Base-by-base conservation (phyloP, 2,329 filamentous ascomycete genomes). In the Beauveria pseudobassiana region DNA sequence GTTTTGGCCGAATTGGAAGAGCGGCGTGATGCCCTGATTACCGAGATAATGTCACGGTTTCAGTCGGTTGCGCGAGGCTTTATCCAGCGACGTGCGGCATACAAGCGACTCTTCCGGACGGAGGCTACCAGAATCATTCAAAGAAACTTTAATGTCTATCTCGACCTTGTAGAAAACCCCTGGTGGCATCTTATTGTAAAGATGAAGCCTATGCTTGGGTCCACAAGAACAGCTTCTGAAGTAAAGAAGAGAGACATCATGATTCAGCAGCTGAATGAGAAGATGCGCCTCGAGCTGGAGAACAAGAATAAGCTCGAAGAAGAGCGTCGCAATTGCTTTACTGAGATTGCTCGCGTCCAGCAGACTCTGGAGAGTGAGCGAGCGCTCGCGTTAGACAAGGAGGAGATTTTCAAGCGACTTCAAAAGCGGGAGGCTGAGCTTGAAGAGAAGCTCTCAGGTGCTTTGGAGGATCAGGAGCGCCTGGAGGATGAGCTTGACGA, bases 401-500 rank as follows among this genome's bases (percentile, higher is more conserved):
- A 99, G 72, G 95, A 99, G 70, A 99, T 99, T 63, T 99, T 98
- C 80, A 96, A 93, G 72, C 86, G 96, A n/a, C 80, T 99, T 24
- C 95, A 97, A 71, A 79, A 88, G 59, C 89, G 95, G n/a, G 95
- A 99, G 75, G 83, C 87, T 12, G 93, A 99, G 72, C 82, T 99
- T 4, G 90, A 88, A 58, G 96, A 99, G 70, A 97, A 98, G 76
- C 83, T 99, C 30, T 85, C 91, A 43, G 93, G 90, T 45, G 93
- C 93, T 34, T 86, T 98, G 63, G 90, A 96, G 24, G 96, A 99
- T 68, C 93, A 98, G 72, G 93, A 98, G 71, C 87, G 88, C 59
- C 82, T 99, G 1, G 95, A 99, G 74, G 92, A 96, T 65, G 92
- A 99, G 72, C 81, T 99, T 2, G 95, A 99, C 71, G 88, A 88